These are phyloP conservation scores for Tephrocybe rancida DNA, from an alignment of 768 basidiomycete genomes.

Conservation along the genomic window DNA sequence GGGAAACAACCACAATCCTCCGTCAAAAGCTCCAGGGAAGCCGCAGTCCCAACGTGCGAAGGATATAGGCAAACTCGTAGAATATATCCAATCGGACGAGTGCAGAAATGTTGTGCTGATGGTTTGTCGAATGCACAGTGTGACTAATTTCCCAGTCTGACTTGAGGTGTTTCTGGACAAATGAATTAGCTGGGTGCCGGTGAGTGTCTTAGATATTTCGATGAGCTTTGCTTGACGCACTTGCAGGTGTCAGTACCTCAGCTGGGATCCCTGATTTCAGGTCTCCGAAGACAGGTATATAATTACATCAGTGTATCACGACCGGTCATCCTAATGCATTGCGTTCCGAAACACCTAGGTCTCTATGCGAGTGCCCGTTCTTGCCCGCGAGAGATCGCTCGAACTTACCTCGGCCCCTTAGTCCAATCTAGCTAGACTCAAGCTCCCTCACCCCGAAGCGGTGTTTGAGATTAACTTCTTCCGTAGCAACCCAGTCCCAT, in stretches of 20 bases:
- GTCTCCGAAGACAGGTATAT: slow-evolving; percentile 78
- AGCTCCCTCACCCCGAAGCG: slow-evolving; percentile 91
- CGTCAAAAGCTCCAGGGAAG: neutral
- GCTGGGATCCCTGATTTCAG: slow-evolving; percentile 92
- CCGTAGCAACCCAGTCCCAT: slow-evolving; percentile 75
- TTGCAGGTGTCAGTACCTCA: slow-evolving; percentile 69
- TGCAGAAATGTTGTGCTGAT: slow-evolving; percentile 76
- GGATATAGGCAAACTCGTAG: slow-evolving; percentile 51
- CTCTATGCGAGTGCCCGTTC: slow-evolving; percentile 48
- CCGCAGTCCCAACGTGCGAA: slow-evolving; percentile 9
- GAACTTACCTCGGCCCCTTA: slow-evolving; percentile 25
- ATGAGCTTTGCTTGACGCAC: neutral
- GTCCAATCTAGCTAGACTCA: slow-evolving; percentile 77
- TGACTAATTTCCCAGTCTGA: neutral
- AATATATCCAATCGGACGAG: slow-evolving; percentile 67
- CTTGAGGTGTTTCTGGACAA: neutral
- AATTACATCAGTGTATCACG: neutral
- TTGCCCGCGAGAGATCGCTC: neutral
- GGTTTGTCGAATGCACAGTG: slow-evolving; percentile 46
- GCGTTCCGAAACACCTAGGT: slow-evolving; percentile 30
- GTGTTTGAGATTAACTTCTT: slow-evolving; percentile 94
- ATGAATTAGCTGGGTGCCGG: slow-evolving; percentile 66
- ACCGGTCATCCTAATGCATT: neutral
- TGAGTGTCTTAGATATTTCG: slow-evolving; percentile 26
- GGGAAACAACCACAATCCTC: slow-evolving; percentile 3